These are phyloP conservation scores for Thinopyrum obtusiflorum DNA, from an alignment of 202 grass and related monocot species.

Conservation along the genomic window DNA sequence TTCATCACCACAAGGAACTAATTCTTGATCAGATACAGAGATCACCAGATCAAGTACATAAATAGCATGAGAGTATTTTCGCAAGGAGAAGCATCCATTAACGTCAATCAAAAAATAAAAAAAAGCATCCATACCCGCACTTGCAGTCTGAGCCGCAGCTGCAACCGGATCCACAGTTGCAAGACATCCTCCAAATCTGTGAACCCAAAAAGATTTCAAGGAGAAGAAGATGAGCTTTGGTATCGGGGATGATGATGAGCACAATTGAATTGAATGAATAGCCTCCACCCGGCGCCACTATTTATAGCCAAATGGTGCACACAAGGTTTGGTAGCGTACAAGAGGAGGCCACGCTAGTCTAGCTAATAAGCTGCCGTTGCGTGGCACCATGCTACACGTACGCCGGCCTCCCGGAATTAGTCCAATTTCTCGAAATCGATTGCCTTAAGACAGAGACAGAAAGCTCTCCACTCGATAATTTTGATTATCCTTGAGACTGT, in stretches of 20 bases:
- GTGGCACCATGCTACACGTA: not conserved
- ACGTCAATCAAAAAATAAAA: too few relatives aligned
- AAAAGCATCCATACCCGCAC: slow-evolving; percentile 40
- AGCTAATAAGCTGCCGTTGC: not conserved
- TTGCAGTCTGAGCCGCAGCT: slow-evolving; percentile 54
- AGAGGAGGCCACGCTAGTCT: not conserved
- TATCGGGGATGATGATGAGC: not conserved
- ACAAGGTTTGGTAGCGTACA: not conserved
- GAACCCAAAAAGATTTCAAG: not conserved
- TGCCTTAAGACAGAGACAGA: not conserved
- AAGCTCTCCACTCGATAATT: not conserved
- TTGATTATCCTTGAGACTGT: not conserved
- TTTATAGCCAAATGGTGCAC: slow-evolving; percentile 22
- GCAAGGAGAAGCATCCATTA: not conserved
- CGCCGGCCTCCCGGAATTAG: not conserved
- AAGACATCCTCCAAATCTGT: slow-evolving; percentile 45
- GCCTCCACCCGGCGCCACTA: not conserved
- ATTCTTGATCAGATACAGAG: not conserved
- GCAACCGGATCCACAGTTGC: slow-evolving; percentile 58
- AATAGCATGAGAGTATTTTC: not conserved
- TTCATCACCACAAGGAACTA: not conserved
- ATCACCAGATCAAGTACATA: not conserved
- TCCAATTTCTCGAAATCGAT: not conserved
- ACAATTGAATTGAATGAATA: not conserved
- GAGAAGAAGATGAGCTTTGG: not conserved